Percentiles rank a stretch among this genome's conserved stretches.
Conservation (phyloP, 1,284 basidiomycete species). For the Rhodotorula mucilaginosa region DNA sequence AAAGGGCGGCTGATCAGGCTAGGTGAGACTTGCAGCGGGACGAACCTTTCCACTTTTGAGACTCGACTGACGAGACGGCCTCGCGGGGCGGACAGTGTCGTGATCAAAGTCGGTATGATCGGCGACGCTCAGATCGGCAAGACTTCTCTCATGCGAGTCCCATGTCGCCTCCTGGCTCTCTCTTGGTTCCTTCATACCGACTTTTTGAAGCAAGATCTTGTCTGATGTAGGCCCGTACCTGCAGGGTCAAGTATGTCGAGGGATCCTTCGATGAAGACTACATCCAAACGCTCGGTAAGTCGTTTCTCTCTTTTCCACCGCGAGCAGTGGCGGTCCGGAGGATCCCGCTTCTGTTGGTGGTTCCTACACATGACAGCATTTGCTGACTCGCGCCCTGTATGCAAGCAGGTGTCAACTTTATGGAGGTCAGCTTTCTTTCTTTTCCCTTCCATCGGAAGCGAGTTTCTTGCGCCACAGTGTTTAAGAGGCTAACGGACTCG, state of each 20-base stretch:
- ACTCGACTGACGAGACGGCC: neutral
- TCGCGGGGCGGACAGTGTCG: conserved; percentile 57
- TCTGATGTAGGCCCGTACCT: conserved; percentile 6
- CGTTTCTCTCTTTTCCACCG: rapidly evolving
- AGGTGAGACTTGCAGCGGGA: neutral
- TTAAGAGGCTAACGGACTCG: neutral
- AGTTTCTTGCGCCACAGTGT: neutral
- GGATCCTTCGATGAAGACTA: conserved; percentile 80
- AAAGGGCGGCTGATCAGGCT: no score
- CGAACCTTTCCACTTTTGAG: neutral
- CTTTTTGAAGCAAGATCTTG: no score
- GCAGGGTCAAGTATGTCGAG: conserved; percentile 69
- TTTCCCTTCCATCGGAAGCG: no score
- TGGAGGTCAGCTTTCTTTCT: conserved; percentile 47
- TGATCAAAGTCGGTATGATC: conserved; percentile 98
- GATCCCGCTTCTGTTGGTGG: no score
- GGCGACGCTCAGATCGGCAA: conserved; percentile 98
- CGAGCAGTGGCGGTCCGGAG: no score
- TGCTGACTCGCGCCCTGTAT: neutral
- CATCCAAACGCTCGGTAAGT: conserved; percentile 69
- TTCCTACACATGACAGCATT: no score
- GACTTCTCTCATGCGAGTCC: conserved; percentile 73
- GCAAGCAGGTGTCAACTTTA: conserved; percentile 74
- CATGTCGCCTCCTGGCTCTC: neutral
- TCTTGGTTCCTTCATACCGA: no score